phyloP scores from a whole-genome alignment of 169 alveolate genomes.

The Toxoplasma gondii region DNA sequence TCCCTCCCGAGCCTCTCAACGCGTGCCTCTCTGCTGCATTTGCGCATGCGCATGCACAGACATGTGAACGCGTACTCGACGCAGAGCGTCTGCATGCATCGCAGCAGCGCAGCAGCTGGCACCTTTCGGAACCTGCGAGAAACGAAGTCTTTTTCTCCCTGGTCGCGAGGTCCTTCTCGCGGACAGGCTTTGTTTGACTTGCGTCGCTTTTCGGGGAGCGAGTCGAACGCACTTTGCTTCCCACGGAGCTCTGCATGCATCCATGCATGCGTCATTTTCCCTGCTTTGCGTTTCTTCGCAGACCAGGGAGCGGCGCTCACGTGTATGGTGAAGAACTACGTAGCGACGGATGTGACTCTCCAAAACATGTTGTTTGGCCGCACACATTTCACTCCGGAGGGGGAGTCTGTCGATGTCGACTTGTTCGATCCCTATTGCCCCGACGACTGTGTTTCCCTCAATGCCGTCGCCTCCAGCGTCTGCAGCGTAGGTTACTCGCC shows the following conservation, averaged over 20 bases:
- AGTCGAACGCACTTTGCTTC: too few species aligned
- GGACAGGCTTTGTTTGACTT: too few species aligned
- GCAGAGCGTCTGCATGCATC: too few species aligned
- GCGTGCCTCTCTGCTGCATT: too few species aligned
- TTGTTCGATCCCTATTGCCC: conserved; percentile 19
- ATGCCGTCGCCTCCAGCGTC: conserved; percentile 10
- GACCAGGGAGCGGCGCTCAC: not conserved
- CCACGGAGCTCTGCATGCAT: not conserved
- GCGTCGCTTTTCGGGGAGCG: too few species aligned
- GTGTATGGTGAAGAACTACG: conserved; percentile 19
- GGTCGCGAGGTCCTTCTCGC: too few species aligned
- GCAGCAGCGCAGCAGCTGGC: too few species aligned
- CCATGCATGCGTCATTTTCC: not conserved
- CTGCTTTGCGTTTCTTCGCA: not conserved
- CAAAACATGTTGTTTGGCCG: conserved; percentile 18
- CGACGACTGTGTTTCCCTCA: not conserved
- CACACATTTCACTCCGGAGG: conserved; percentile 13
- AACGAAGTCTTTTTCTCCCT: too few species aligned
- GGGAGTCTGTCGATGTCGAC: conserved; percentile 9
- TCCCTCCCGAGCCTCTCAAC: too few species aligned
- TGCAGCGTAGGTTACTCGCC: too few species aligned
- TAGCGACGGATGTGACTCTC: conserved; percentile 12
- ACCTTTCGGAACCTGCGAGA: too few species aligned
- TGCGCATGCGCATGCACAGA: not conserved
- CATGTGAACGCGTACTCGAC: not conserved